Evolutionary conservation across 139 green algal genomes (phyloP), one percentile per base, ranked within the genome.

Genomic region (Penium margaritaceum): DNA sequence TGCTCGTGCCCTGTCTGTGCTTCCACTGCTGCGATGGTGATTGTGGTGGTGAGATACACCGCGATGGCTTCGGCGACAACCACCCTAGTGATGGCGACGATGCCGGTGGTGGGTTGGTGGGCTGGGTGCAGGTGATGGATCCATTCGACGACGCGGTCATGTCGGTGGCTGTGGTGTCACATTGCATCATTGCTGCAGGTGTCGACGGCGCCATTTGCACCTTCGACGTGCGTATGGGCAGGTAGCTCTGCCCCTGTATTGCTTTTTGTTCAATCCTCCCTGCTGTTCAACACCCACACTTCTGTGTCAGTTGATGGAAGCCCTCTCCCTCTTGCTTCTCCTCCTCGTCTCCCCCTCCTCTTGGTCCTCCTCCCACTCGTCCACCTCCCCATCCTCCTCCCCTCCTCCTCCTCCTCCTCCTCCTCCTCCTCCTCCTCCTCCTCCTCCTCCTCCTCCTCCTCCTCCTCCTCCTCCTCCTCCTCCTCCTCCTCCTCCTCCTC

Each of bases 101-200:
- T n/a, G n/a, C n/a, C n/a, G n/a, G n/a, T n/a, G n/a, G n/a, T n/a
- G n/a, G n/a, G n/a, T n/a, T n/a, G n/a, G n/a, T n/a, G n/a, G n/a
- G n/a, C n/a, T n/a, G n/a, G n/a, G 62, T 34, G 4, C 69, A 76
- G 69, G 33, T 75, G 62, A 89, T 97, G 81, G 88, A 86, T 27
- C 74, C 73, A 7, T 95, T 94, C 74, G 73, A 60, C 39, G 92
- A 97, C 80, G 89, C 83, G 44, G 92, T 97, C 3, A 96, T 89
- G 0, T 89, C 80, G 3, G 85, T 97, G 32, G 47, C 73, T 0
- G 66, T 84, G 1, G 72, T 54, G 72, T 82, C 77, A 1, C 63
- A 43, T 3, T 83, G 90, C 36, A 91, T 97, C 33, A 4, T 94
- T 6, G 89, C 87, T 0, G 83, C 81, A 44, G 90, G 84, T 53